These are phyloP conservation scores for Mycena indigotica DNA, from an alignment of 768 basidiomycete species.

Conservation along the genomic window DNA sequence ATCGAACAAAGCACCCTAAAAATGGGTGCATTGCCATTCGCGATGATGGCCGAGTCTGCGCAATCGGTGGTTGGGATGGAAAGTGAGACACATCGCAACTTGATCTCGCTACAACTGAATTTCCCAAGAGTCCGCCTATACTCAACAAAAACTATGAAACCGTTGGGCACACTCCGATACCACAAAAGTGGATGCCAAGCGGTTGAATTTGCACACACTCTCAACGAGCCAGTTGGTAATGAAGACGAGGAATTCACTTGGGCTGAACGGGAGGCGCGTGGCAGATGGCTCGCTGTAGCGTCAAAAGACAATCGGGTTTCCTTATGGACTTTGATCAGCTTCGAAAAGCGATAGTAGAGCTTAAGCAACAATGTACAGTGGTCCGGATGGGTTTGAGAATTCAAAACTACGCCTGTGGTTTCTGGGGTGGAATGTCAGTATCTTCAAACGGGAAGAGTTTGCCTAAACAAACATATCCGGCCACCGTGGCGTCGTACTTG, in stretches of 20 bases:
- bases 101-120: neutral
- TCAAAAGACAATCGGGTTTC: conserved; percentile 72
- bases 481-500: conserved; percentile 80
- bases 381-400: too few species aligned
- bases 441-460: neutral
- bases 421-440: neutral
- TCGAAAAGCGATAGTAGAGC: conserved; percentile 33
- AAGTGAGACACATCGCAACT: conserved; percentile 52
- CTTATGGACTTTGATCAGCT: conserved; percentile 68
- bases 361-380: neutral
- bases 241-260: conserved; percentile 57
- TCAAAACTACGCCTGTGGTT: too few species aligned
- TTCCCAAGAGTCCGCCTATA: conserved; percentile 72
- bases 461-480: conserved; percentile 83
- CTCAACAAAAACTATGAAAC: conserved; percentile 76
- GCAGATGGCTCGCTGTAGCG: conserved; percentile 66
- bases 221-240: conserved; percentile 34
- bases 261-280: conserved; percentile 46
- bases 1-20: conserved; percentile 76
- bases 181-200: conserved; percentile 81
- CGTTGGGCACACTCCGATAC: conserved; percentile 81
- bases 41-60: conserved; percentile 76
- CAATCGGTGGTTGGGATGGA: conserved; percentile 94
- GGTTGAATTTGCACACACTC: conserved; percentile 63
- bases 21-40: conserved; percentile 78